Percentiles rank a stretch among this genome's conserved stretches.
Evolutionary conservation across 495 filamentous ascomycete species (phyloP).

Genomic region (Pseudomonodictys pantanalensis): DNA sequence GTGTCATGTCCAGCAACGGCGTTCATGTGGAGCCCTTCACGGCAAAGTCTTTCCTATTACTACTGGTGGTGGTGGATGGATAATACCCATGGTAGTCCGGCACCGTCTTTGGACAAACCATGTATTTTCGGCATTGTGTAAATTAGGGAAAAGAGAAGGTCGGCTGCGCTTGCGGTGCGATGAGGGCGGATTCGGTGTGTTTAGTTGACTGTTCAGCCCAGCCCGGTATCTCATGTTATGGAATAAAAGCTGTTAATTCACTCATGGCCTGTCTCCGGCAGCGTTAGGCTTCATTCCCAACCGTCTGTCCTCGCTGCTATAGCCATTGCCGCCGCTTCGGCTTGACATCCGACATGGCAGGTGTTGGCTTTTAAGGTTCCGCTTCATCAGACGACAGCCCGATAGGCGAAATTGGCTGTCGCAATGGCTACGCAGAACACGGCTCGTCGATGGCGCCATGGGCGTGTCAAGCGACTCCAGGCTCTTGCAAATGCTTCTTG

Average conservation of each 20-base stretch:
- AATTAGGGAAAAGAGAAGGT: conserved; percentile 30
- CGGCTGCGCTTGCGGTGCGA: conserved; percentile 18
- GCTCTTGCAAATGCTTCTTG: neutral
- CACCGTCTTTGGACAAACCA: conserved; percentile 17
- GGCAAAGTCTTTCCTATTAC: conserved; percentile 32
- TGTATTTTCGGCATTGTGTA: conserved; percentile 32
- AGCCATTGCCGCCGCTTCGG: too few species aligned
- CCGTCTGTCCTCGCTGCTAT: too few species aligned
- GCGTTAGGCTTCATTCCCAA: too few species aligned
- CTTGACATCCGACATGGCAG: too few species aligned
- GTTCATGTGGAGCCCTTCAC: conserved; percentile 32
- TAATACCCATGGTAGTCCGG: conserved; percentile 35
- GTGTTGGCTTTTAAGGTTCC: too few species aligned
- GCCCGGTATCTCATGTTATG: conserved; percentile 19
- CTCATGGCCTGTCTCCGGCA: too few species aligned
- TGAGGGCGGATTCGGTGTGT: conserved; percentile 17
- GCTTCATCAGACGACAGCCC: too few species aligned
- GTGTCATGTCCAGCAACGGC: conserved; percentile 31
- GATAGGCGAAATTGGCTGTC: too few species aligned
- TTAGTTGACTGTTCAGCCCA: conserved; percentile 12
- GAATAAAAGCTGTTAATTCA: conserved; percentile 24
- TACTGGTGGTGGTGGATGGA: conserved; percentile 18
- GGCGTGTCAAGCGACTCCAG: neutral
- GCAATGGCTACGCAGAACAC: too few species aligned
- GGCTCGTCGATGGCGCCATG: neutral